Conservation (phyloP, 1,284 basidiomycete species). For the Ustilago crameri region DNA sequence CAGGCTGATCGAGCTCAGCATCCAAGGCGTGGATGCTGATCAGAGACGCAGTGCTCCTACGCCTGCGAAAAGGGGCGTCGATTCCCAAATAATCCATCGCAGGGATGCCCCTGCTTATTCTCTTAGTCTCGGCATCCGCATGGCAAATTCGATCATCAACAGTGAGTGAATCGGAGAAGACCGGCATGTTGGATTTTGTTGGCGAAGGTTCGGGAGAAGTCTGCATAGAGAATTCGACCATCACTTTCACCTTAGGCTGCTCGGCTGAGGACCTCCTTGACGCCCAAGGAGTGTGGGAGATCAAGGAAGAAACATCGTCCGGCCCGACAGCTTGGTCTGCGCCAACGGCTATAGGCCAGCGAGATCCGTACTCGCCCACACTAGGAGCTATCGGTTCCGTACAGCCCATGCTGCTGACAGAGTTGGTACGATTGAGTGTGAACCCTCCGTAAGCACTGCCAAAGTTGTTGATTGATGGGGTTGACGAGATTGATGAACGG, state of each 20-base stretch:
- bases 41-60: constrained; percentile 24
- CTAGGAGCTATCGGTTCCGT: constrained; percentile 11
- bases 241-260: constrained; percentile 22
- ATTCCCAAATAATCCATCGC: constrained; percentile 71
- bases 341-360: constrained; percentile 45
- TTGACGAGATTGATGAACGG: constrained; percentile 11
- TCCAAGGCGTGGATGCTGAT: constrained; percentile 12
- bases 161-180: constrained; percentile 53
- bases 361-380: constrained; percentile 27
- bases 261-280: constrained; percentile 10
- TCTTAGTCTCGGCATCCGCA: constrained; percentile 70
- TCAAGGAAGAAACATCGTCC: constrained; percentile 11
- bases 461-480: not conserved
- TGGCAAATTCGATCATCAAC: constrained; percentile 8
- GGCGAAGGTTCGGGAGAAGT: constrained; percentile 74
- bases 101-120: constrained; percentile 11
- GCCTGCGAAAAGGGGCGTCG: constrained; percentile 34
- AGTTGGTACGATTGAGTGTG: constrained; percentile 14
- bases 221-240: constrained; percentile 51
- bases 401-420: constrained; percentile 15
- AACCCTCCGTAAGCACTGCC: not conserved
- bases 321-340: constrained; percentile 22
- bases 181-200: constrained; percentile 77
- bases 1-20: constrained; percentile 33
- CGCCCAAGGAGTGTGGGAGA: not conserved